Evolutionary conservation across 768 basidiomycete genomes (phyloP).

Genomic region (Phlegmacium glaucopus): DNA sequence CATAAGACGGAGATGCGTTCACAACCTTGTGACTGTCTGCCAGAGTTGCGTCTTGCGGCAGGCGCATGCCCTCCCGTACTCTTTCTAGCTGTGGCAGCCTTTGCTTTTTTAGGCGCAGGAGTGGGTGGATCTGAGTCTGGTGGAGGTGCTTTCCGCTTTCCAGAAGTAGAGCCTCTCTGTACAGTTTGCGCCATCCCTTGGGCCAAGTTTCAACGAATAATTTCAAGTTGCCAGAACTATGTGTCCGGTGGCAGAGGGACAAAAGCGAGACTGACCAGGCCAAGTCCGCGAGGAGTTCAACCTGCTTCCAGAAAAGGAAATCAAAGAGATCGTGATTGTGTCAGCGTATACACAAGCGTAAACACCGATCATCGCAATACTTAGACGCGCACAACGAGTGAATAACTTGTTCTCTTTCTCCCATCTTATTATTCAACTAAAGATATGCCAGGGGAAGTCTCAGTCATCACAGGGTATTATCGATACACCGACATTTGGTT

Average conservation of each 20-base stretch:
- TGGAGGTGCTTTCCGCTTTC: conserved; percentile 46
- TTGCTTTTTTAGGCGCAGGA: conserved; percentile 48
- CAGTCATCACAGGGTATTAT: conserved; percentile 69
- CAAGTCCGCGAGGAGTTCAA: conserved; percentile 6
- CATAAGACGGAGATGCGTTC: background rate
- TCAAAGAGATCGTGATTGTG: conserved; percentile 21
- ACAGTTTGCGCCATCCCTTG: conserved; percentile 65
- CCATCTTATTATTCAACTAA: background rate
- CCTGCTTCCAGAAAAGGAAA: conserved; percentile 22
- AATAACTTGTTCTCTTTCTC: conserved; percentile 4
- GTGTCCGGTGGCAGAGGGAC: conserved; percentile 1
- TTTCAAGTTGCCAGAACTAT: background rate
- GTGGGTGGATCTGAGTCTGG: conserved; percentile 43
- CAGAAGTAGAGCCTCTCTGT: conserved; percentile 46
- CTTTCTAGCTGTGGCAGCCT: conserved; percentile 72
- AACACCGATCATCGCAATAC: conserved; percentile 5
- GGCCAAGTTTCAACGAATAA: too few relatives aligned
- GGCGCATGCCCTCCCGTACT: conserved; percentile 72
- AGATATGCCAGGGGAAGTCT: conserved; percentile 24
- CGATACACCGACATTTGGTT: conserved; percentile 85
- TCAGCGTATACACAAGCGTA: conserved; percentile 4
- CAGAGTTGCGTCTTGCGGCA: conserved; percentile 22
- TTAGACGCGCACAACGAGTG: conserved; percentile 17
- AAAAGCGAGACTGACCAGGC: conserved; percentile 3
- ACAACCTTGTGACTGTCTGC: conserved; percentile 6